phyloP scores from a whole-genome alignment of 805 yeast genomes.

The Candida boleticola region DNA sequence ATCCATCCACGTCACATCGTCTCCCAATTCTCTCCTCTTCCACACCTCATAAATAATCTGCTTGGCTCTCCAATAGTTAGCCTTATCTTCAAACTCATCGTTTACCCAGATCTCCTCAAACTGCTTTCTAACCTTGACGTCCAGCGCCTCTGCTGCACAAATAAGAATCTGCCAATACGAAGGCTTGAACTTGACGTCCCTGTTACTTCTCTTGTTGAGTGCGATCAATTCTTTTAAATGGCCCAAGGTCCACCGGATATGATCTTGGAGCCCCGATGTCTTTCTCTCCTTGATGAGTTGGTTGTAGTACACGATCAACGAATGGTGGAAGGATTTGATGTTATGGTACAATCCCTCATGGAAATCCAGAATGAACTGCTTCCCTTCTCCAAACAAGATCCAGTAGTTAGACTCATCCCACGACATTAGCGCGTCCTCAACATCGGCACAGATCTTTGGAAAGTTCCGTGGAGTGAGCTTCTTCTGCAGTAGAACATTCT shows the following conservation, averaged over 20 bases:
- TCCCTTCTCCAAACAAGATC: slow-evolving; percentile 30
- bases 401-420: slow-evolving; percentile 45
- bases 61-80: slow-evolving; percentile 53
- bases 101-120: slow-evolving; percentile 33
- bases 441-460: slow-evolving; percentile 53
- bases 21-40: slow-evolving; percentile 39
- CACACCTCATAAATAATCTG: slow-evolving; percentile 53
- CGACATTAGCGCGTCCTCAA: slow-evolving; percentile 46
- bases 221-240: slow-evolving; percentile 30
- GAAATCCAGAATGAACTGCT: slow-evolving; percentile 30
- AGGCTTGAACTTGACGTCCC: slow-evolving; percentile 29
- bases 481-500: slow-evolving; percentile 40
- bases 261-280: slow-evolving; percentile 33
- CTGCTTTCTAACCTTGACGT: slow-evolving; percentile 24
- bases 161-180: slow-evolving; percentile 50
- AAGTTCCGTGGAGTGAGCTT: slow-evolving; percentile 51
- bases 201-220: slow-evolving; percentile 10
- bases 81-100: slow-evolving; percentile 17
- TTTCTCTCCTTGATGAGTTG: slow-evolving; percentile 42
- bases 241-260: slow-evolving; percentile 31
- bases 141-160: slow-evolving; percentile 37
- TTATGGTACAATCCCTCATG: slow-evolving; percentile 43
- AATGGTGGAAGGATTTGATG: slow-evolving; percentile 39
- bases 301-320: slow-evolving; percentile 43
- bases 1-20: slow-evolving; percentile 49